These are phyloP conservation scores for Lagenidium sp. DNA, from an alignment of 352 stramenopile species.

Conservation along the genomic window DNA sequence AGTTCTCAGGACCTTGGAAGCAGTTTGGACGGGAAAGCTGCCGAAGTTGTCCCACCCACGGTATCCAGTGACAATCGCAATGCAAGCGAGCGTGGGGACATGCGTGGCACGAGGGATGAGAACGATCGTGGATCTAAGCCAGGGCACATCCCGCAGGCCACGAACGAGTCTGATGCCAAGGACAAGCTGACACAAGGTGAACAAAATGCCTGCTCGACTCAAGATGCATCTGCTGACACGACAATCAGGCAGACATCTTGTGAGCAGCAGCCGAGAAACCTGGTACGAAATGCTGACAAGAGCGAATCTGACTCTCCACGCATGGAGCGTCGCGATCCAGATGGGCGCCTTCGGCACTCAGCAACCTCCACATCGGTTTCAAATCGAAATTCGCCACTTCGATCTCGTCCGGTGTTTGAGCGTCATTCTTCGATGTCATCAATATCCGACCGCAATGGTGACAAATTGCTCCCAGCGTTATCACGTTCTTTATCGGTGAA, in stretches of 20 bases:
- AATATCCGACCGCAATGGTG: constrained; percentile 9
- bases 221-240: not conserved
- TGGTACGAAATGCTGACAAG: not conserved
- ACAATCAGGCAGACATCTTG: not conserved
- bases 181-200: no score
- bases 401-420: constrained; percentile 24
- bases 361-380: not conserved
- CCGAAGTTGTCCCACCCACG: no score
- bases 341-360: not conserved
- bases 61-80: no score
- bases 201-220: not conserved
- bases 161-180: no score
- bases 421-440: constrained; percentile 36
- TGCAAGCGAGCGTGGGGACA: no score
- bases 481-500: not conserved
- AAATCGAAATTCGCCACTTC: constrained; percentile 9
- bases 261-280: no score
- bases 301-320: not conserved
- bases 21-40: no score
- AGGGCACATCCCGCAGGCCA: no score
- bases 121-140: no score
- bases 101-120: no score
- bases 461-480: not conserved
- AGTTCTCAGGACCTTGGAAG: no score
- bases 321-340: not conserved